Evolutionary conservation across 768 basidiomycete genomes (phyloP), one percentile per base, ranked within the genome.

Genomic region (Rhodotorula sphaerocarpa): DNA sequence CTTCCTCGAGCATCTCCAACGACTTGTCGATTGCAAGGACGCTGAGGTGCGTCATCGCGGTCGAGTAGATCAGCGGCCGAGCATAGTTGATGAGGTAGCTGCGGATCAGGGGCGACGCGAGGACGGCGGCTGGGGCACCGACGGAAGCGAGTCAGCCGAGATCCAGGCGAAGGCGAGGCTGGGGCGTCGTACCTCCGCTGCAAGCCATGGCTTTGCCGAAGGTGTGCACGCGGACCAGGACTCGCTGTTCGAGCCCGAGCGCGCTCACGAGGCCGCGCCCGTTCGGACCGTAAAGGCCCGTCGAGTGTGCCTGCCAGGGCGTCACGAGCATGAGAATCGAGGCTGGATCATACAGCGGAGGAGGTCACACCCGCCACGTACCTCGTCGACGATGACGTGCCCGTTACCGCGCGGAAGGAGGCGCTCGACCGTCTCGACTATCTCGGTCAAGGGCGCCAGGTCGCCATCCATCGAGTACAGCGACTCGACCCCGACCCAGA

Each of bases 391-490:
- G 21, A 95, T 75, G 18, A 95, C 75, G 73, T 86, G 83, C 30
- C 79, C 84, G 71, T 86, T 86, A 5, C 80, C 80, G 23, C 69
- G 57, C 2, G 86, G 85, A 45, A 90, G 80, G 18, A 76, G 43
- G 34, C 67, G 55, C 48, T 89, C 83, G 47, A 90, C 70, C 5
- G 80, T 70, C 31, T 81, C 79, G 41, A 85, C 81, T 50, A 95
- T 84, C 46, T 82, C 81, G 21, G 56, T 56, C 33, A 97, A 78
- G 0, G 90, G 90, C 0, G 86, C 80, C 62, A 93, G 80, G 31
- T 90, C 93, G 20, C 93, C 93, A 69, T 97, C 93, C 93, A 97
- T 97, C 59, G 86, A 88, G 70, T 96, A 96, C 48, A 96, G 75
- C 42, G 83, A 85, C 79, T 97, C 93, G 11, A 95, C 84, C 0